Evolutionary conservation across 768 basidiomycete genomes (phyloP), one percentile per base, ranked within the genome.

Genomic region (Trametes elegans): DNA sequence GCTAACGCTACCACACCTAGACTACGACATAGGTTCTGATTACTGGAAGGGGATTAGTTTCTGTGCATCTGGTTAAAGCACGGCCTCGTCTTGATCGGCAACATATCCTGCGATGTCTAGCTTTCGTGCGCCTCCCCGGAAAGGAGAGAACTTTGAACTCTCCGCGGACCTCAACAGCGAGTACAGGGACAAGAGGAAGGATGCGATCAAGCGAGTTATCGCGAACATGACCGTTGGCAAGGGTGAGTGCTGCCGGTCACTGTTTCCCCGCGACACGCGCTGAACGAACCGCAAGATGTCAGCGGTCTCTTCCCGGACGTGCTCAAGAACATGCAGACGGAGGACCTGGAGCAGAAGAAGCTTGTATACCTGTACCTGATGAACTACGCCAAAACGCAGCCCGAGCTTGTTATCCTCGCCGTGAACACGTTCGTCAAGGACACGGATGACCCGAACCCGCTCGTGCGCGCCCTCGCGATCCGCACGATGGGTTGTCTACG

Each of bases 361-460:
- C 88, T 99, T 29, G 97, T 98, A n/a, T 98, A 97, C 66, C 82
- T 97, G 21, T 98, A 98, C 71, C 85, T 99, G 55, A 98, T 98
- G 90, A 99, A 99, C 76, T 99, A 98, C 62, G 96, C 96, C 29
- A 97, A 97, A 69, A 95, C 96, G 0, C 97, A 99, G 67, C 97
- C 97, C 0, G 97, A 99, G 68, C 90, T 98, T 58, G 95, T 98
- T 72, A 98, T 99, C 67, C 81, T 99, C 41, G 97, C 97, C 26
- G 97, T 99, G 57, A 99, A 98, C 68, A 99, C 96, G 7, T 98
- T 99, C 68, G 97, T 99, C 60, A 85, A 97, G 78, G 97, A 99
- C 71, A 87, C 93, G 0, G 93, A 95, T 61, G 97, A 98, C 68
- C 85, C 91, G 9, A 98, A 99, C 66, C 97, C 97, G 0, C 89